phyloP scores from a whole-genome alignment of 345 rosid species.

The Gossypium turneri region DNA sequence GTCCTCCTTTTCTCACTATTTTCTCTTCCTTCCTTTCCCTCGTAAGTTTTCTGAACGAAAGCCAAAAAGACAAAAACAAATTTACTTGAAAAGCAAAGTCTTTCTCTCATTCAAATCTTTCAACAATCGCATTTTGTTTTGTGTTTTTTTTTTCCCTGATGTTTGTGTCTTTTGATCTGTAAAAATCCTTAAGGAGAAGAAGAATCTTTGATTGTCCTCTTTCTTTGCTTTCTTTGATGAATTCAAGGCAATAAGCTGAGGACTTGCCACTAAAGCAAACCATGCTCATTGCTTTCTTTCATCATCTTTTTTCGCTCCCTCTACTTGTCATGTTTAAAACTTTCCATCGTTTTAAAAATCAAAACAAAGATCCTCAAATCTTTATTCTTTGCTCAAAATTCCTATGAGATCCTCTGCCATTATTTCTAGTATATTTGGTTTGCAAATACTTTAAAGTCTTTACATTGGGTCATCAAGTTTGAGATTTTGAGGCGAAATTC shows the following conservation, averaged over 20 bases:
- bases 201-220: slow-evolving; percentile 27
- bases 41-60: background rate
- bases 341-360: background rate
- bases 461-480: background rate
- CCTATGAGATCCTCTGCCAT: background rate
- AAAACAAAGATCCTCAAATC: background rate
- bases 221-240: slow-evolving; percentile 35
- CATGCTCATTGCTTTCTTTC: background rate
- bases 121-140: background rate
- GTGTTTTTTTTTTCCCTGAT: background rate
- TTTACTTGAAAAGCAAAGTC: background rate
- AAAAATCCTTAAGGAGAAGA: background rate
- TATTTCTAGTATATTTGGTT: background rate
- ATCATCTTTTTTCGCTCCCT: slow-evolving; percentile 1
- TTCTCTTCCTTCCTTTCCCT: background rate
- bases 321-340: slow-evolving; percentile 4
- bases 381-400: background rate
- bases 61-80: background rate
- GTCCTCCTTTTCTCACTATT: background rate
- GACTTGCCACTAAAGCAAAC: slow-evolving; percentile 11
- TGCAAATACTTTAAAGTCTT: background rate
- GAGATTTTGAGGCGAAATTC: background rate
- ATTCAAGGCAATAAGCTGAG: slow-evolving; percentile 44
- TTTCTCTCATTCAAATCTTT: background rate
- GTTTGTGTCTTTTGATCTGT: slow-evolving; percentile 3